Evolutionary conservation across 441 rosid genomes (phyloP).

Genomic region (Populus hybrid): DNA sequence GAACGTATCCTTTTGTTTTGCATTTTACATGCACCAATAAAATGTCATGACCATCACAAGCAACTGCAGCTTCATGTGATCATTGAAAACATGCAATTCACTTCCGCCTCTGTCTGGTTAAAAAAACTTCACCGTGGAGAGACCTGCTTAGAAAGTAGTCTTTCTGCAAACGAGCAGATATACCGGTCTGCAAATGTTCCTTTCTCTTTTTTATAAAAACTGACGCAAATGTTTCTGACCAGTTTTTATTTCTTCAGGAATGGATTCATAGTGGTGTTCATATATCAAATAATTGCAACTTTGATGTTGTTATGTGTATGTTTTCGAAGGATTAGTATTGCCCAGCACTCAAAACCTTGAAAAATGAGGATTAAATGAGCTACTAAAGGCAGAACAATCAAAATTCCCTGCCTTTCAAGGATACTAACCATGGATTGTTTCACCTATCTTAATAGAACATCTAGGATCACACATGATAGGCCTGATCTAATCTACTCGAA

Average conservation of each 20-base stretch:
- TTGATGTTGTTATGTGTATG: background rate
- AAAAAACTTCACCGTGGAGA: background rate
- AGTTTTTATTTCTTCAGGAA: background rate
- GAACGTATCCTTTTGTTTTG: background rate
- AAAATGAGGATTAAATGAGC: background rate
- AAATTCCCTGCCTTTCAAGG: background rate
- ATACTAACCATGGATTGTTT: background rate
- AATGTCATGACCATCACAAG: background rate
- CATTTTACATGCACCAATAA: background rate
- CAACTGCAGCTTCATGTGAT: slow-evolving; percentile 5
- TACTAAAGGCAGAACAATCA: background rate
- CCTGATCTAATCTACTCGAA: background rate
- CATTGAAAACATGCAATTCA: background rate
- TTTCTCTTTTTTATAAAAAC: background rate
- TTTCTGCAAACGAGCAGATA: background rate
- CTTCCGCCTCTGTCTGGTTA: background rate
- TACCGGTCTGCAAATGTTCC: background rate
- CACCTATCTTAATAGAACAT: background rate
- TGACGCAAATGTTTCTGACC: background rate
- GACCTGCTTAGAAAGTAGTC: background rate
- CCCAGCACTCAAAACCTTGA: background rate
- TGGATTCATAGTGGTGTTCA: background rate
- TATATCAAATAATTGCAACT: background rate
- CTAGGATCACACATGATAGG: background rate
- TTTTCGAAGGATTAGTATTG: background rate